Percentiles rank a stretch among this genome's conserved stretches.
Conservation (phyloP, 2,329 filamentous ascomycete genomes). For the Pseudocercospora musae region DNA sequence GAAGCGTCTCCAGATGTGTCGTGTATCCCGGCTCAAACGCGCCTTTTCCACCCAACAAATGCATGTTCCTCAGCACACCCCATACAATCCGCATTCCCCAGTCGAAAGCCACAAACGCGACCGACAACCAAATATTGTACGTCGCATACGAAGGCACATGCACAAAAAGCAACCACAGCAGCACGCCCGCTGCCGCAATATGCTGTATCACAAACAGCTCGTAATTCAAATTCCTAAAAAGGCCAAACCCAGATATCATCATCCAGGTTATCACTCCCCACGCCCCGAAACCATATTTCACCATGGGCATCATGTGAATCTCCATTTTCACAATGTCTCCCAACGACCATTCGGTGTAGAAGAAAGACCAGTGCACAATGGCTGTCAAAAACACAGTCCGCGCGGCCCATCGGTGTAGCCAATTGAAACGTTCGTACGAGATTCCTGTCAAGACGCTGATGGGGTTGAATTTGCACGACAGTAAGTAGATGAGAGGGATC, state of each 20-base stretch:
- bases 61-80: constrained; percentile 28
- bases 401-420: constrained; percentile 53
- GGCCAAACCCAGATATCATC: constrained; percentile 49
- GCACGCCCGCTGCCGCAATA: constrained; percentile 47
- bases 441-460: constrained; percentile 48
- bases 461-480: constrained; percentile 41
- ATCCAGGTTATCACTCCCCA: constrained; percentile 53
- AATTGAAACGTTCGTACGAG: constrained; percentile 51
- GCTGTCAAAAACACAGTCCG: constrained; percentile 52
- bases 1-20: constrained; percentile 40
- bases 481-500: constrained; percentile 61
- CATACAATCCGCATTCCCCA: constrained; percentile 29
- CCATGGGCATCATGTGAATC: constrained; percentile 48
- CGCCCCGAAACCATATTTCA: constrained; percentile 51
- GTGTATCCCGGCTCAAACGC: constrained; percentile 25
- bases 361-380: constrained; percentile 55
- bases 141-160: constrained; percentile 42
- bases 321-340: constrained; percentile 51
- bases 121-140: constrained; percentile 32
- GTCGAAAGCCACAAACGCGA: constrained; percentile 33
- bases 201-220: constrained; percentile 56
- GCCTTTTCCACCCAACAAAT: constrained; percentile 16
- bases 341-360: constrained; percentile 51
- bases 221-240: constrained; percentile 50
- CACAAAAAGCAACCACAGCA: constrained; percentile 50